Base-by-base conservation (phyloP, 768 basidiomycete genomes). In the Tremella yokohamensis region DNA sequence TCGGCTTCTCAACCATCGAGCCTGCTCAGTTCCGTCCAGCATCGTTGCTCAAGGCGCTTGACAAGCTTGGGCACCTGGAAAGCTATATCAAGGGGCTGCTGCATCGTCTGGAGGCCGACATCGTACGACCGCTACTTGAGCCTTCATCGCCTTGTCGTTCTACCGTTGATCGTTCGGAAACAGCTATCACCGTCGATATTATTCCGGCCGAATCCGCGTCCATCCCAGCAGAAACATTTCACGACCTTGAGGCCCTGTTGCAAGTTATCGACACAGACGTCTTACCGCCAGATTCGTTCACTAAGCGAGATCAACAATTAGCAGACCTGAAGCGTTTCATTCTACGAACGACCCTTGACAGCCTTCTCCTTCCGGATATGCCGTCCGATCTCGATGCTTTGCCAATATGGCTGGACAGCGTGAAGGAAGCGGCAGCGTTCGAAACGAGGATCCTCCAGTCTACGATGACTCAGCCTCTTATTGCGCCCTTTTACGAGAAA, bases 341-440 rank as follows among this genome's bases (percentile, higher is more conserved):
- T 16, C 82, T 82, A 2, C 79, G 78, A 3, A 82, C 84, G 22
- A 66, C 90, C 18, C 80, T 93, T 51, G 81, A 84, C 49, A 80
- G 84, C 61, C 76, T 92, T 34, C 80, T 93, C 44, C 77, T 85
- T 34, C 84, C 87, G 0, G 81, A 81, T n/a, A 78, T 92, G 2
- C 89, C 91, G 0, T 82, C 84, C 0, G 82, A 84, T 2, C 80
- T 87, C 47, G 77, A 81, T 6, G 77, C 75, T 4, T 80, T 93
- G 0, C 83, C 86, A 2, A 60, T 78, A 0, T 93, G 86, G 74
- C 78, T 93, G 22, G 74, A 79, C 8, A 76, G 87, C 11, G 75
- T 85, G 1, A 65, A 79, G 19, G 75, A 78, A n/a, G 85, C 87
- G 6, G 84, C 87, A 3, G 71, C 76, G 2, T 87, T 91, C 42